Conservation (phyloP, 140 eudicot species). For the Erigeron philadelphicus region DNA sequence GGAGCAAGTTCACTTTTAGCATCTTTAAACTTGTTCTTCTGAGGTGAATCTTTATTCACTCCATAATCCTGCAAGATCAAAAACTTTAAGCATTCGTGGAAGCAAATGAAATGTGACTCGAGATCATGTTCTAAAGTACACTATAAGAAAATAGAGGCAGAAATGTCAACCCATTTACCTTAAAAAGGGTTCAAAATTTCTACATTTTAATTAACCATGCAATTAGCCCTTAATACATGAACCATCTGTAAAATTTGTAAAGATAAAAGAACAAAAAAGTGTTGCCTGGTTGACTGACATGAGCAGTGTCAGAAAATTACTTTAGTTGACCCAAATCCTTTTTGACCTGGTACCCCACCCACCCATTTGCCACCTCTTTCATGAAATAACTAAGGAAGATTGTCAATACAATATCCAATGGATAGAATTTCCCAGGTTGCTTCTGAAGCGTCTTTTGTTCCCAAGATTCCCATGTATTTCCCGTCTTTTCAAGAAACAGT, state of each 20-base stretch:
- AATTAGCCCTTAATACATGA: no score
- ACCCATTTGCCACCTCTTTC: constrained; percentile 1
- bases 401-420: constrained; percentile 75
- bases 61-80: constrained; percentile 75
- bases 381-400: constrained; percentile 8
- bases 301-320: not conserved
- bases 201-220: no score
- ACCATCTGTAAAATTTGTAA: no score
- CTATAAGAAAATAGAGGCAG: not conserved
- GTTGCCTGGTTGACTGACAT: no score
- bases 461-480: constrained; percentile 85
- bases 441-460: constrained; percentile 71
- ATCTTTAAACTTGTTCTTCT: constrained; percentile 49
- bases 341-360: constrained; percentile 17
- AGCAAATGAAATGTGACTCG: not conserved
- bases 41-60: constrained; percentile 55
- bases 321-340: constrained; percentile 9
- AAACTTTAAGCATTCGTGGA: constrained; percentile 2
- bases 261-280: no score
- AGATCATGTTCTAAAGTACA: not conserved
- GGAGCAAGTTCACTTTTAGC: constrained; percentile 69
- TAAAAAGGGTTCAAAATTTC: not conserved
- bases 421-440: constrained; percentile 82
- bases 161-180: not conserved
- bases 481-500: constrained; percentile 85